These are phyloP conservation scores for Blastocystis sp. DNA, from an alignment of 352 stramenopile species.

Conservation along the genomic window DNA sequence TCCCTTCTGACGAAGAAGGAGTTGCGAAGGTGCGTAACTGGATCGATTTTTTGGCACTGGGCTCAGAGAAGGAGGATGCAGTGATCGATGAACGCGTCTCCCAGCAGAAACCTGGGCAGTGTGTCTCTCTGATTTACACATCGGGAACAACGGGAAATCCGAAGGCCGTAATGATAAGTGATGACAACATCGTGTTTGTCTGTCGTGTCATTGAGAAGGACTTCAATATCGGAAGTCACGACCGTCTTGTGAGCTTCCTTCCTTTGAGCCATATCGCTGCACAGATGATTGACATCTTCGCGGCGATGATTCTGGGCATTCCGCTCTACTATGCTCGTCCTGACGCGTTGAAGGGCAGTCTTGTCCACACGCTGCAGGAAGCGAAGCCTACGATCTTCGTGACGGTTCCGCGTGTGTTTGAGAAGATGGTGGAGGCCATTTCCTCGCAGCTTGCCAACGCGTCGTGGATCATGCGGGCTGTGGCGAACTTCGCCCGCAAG, in stretches of 20 bases:
- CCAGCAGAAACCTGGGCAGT: conserved; percentile 75
- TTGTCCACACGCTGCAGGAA: conserved; percentile 76
- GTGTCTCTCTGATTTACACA: conserved; percentile 81
- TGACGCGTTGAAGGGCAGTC: conserved; percentile 78
- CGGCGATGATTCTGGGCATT: conserved; percentile 65
- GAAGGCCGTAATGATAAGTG: conserved; percentile 82
- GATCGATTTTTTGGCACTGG: neutral
- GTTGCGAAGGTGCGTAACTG: conserved; percentile 2
- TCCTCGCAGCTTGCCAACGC: conserved; percentile 76
- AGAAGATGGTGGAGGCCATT: conserved; percentile 85
- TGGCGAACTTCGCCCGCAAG: conserved; percentile 64
- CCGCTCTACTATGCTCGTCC: conserved; percentile 78
- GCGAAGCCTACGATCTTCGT: conserved; percentile 76
- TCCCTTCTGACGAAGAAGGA: neutral
- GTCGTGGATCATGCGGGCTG: conserved; percentile 71
- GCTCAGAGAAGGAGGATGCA: conserved; percentile 69
- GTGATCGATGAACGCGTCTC: conserved; percentile 71
- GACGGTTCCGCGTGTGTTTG: conserved; percentile 79
- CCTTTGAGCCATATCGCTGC: conserved; percentile 80
- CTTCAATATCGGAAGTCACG: conserved; percentile 63
- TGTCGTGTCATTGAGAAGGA: conserved; percentile 63
- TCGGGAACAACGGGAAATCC: conserved; percentile 81
- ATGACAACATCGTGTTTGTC: conserved; percentile 78
- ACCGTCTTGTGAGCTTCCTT: conserved; percentile 78
- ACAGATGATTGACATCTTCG: conserved; percentile 77